phyloP scores from a whole-genome alignment of 202 grass and related monocot genomes.

The Musa balbisiana region DNA sequence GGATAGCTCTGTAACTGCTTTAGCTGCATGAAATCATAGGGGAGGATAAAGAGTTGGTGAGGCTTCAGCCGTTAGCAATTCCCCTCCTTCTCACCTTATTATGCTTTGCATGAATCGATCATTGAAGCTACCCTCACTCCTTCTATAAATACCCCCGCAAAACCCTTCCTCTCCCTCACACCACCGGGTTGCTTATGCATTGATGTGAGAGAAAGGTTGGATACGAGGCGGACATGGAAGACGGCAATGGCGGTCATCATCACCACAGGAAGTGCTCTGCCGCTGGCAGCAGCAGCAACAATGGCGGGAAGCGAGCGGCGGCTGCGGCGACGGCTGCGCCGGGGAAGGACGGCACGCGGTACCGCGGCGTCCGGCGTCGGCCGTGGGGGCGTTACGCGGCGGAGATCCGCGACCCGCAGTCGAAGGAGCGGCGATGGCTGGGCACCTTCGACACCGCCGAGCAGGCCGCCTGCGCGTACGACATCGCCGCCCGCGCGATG shows the following conservation, averaged over 20 bases:
- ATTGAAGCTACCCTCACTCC: background rate
- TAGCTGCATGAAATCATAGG: background rate
- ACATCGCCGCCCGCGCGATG: constrained; percentile 87
- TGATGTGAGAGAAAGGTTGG: background rate
- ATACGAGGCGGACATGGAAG: constrained; percentile 30
- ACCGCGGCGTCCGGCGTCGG: constrained; percentile 79
- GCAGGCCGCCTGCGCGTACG: constrained; percentile 93
- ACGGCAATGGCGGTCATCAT: constrained; percentile 11
- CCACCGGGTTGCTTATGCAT: background rate
- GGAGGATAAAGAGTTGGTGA: background rate
- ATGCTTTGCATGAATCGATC: constrained; percentile 9
- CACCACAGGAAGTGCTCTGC: constrained; percentile 29
- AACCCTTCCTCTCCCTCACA: background rate
- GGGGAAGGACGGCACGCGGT: constrained; percentile 28
- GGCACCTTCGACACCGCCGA: constrained; percentile 96
- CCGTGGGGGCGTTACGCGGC: constrained; percentile 95
- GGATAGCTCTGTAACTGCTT: too few species aligned
- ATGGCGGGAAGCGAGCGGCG: background rate
- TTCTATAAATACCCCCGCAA: constrained; percentile 15
- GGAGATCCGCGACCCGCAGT: constrained; percentile 80
- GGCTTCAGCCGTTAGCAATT: constrained; percentile 4
- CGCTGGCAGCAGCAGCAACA: constrained; percentile 3
- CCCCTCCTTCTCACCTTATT: background rate
- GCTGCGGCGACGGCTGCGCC: background rate
- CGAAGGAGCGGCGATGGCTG: constrained; percentile 88